Evolutionary conservation across 2,329 filamentous ascomycete genomes (phyloP).

Genomic region (Colletotrichum eleusines): DNA sequence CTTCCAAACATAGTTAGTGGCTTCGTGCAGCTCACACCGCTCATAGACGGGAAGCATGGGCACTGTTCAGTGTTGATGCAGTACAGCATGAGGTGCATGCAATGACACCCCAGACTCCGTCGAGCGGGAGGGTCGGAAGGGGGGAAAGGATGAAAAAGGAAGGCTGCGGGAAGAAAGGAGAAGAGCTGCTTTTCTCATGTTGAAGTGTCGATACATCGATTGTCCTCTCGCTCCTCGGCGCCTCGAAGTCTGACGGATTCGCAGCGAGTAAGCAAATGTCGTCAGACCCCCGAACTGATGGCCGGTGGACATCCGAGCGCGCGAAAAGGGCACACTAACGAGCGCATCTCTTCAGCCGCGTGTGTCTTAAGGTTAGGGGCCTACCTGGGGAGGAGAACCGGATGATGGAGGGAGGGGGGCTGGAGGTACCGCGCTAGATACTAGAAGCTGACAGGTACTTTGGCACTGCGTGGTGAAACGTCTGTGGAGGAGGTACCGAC

Average conservation of each 20-base stretch:
- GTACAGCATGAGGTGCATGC: slow-evolving; percentile 30
- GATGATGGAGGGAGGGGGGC: slow-evolving; percentile 26
- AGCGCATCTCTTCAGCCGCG: slow-evolving; percentile 37
- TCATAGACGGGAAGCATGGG: slow-evolving; percentile 27
- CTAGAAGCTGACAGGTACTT: slow-evolving; percentile 31
- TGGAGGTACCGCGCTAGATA: slow-evolving; percentile 29
- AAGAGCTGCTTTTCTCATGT: not conserved
- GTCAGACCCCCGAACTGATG: slow-evolving; percentile 33
- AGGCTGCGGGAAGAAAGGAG: not conserved
- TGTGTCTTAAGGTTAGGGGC: slow-evolving; percentile 7
- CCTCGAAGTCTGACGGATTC: not conserved
- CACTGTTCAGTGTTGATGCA: slow-evolving; percentile 37
- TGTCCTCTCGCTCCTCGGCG: not conserved
- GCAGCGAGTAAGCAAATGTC: slow-evolving; percentile 16
- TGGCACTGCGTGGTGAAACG: not conserved
- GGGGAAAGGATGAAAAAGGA: not conserved
- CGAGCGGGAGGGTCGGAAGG: slow-evolving; percentile 8
- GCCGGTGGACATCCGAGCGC: slow-evolving; percentile 32
- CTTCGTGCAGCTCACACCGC: slow-evolving; percentile 40
- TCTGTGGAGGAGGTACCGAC: slow-evolving; percentile 7
- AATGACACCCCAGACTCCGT: slow-evolving; percentile 38
- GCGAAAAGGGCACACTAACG: slow-evolving; percentile 27
- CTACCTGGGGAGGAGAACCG: slow-evolving; percentile 15
- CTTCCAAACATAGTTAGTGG: slow-evolving; percentile 35
- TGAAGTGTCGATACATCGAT: not conserved